Base-by-base conservation (phyloP, 305 asterid species). In the Fraxinus sp. region DNA sequence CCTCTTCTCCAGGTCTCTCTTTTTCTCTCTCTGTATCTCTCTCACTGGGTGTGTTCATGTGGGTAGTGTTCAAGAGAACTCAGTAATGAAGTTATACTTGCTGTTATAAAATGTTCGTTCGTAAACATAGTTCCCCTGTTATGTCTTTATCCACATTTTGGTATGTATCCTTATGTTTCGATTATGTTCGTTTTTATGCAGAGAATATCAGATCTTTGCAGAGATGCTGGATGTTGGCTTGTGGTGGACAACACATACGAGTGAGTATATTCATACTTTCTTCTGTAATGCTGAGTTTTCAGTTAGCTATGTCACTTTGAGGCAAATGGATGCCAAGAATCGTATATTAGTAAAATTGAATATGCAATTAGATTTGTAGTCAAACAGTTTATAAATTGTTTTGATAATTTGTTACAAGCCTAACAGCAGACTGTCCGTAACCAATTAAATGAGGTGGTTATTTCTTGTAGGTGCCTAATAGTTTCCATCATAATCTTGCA, bases 181-280 rank as follows among this genome's bases (percentile, higher is more conserved):
- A 32, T 35, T 84, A 59, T 32, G 36, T 72, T 49, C 35, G 30
- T 24, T 85, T 70, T 33, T 78, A 77, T 84, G 70, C 89, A 95
- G 99, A 91, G 93, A 89, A 93, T 96, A 87, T 92, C 99, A 39
- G 93, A 92, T 85, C 79, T 96, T 77, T 96, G 99, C 88, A 93
- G 80, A 86, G 84, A 88, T 18, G 95, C 96, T 35, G 98, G 99
- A 72, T 91, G 98, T 66, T 96, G 99, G 99, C 96, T 96, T 52
- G 96, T 92, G 7, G 84, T 96, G 39, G 99, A 96, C 90, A 96
- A 95, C 85, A 96, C 99, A 39, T 96, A 95, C 0, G 99, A 96
- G 99, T 96, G 88, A 90, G 98, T 91, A 41, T 18, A n/a, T 28
- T 24, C 78, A 18, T 70, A 57, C 18, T 26, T 79, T 41, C 14